Evolutionary conservation across 2,329 filamentous ascomycete species (phyloP).

Genomic region (Fusarium sp.): DNA sequence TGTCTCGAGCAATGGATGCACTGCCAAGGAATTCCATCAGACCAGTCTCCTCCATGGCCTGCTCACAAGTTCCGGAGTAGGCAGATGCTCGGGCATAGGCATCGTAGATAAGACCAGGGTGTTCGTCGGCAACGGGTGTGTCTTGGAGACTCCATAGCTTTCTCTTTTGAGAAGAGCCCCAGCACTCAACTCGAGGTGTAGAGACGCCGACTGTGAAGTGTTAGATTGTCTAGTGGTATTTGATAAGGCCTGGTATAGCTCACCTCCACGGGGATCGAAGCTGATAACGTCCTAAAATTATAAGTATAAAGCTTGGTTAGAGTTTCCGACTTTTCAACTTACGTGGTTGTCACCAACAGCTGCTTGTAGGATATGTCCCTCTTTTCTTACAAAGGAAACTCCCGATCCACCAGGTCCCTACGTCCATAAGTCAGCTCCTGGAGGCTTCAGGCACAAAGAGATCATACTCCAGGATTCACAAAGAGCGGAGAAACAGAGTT

Average conservation of each 20-base stretch:
- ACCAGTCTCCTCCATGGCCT: conserved; percentile 50
- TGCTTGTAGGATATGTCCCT: conserved; percentile 53
- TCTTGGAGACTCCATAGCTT: conserved; percentile 59
- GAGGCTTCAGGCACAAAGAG: neutral
- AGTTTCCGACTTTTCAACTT: conserved; percentile 25
- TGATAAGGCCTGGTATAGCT: conserved; percentile 6
- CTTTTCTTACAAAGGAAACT: conserved; percentile 49
- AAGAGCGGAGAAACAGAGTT: conserved; percentile 49
- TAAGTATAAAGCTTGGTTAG: neutral
- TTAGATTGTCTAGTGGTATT: neutral
- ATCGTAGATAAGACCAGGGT: conserved; percentile 59
- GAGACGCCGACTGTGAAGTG: conserved; percentile 57
- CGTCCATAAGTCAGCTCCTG: neutral
- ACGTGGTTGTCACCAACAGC: conserved; percentile 62
- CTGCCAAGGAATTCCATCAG: conserved; percentile 58
- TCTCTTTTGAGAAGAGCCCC: conserved; percentile 56
- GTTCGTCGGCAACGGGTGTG: conserved; percentile 59
- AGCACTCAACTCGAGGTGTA: conserved; percentile 64
- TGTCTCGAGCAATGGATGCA: conserved; percentile 58
- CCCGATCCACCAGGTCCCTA: conserved; percentile 64
- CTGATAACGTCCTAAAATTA: conserved; percentile 58
- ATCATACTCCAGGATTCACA: conserved; percentile 51
- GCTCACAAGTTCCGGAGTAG: conserved; percentile 58
- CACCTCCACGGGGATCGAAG: conserved; percentile 63
- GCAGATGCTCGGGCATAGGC: conserved; percentile 57